phyloP scores from a whole-genome alignment of 306 rosid species.

The Lupinus albus region DNA sequence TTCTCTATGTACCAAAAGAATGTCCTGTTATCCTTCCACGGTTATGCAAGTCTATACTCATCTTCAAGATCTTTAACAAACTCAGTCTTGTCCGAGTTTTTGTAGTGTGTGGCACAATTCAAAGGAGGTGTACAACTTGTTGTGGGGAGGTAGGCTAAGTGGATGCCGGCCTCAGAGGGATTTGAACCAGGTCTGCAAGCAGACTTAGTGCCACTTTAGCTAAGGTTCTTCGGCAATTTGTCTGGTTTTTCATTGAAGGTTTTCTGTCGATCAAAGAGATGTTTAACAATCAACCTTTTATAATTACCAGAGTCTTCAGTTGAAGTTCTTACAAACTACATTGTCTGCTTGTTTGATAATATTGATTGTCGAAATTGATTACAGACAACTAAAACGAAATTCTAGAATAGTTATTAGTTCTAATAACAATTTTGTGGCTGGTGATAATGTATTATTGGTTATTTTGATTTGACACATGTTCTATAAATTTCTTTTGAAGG shows the following conservation, averaged over 20 bases:
- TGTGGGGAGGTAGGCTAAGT: too few species aligned
- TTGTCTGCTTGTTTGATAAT: conserved; percentile 2
- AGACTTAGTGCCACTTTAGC: too few species aligned
- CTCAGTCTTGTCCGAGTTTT: neutral
- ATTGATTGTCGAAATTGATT: conserved; percentile 5
- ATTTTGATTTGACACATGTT: conserved; percentile 19
- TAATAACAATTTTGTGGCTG: conserved; percentile 18
- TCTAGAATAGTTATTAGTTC: conserved; percentile 2
- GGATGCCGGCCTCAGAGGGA: too few species aligned
- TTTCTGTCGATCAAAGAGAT: conserved; percentile 2
- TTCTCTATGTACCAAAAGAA: neutral
- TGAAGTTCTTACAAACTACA: neutral
- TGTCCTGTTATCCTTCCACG: conserved; percentile 6
- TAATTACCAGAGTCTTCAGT: neutral
- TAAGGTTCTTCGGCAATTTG: neutral
- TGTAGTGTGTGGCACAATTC: too few species aligned
- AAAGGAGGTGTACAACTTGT: too few species aligned
- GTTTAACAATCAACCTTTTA: conserved; percentile 11
- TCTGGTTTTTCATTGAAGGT: neutral
- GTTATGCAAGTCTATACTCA: neutral
- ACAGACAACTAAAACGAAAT: neutral
- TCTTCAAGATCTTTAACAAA: neutral
- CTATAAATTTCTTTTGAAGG: conserved; percentile 54
- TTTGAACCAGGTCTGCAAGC: too few species aligned
- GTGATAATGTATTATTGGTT: conserved; percentile 11